Base-by-base conservation (phyloP, 1,139 yeast species). In the Geotrichum phurueaensis region DNA sequence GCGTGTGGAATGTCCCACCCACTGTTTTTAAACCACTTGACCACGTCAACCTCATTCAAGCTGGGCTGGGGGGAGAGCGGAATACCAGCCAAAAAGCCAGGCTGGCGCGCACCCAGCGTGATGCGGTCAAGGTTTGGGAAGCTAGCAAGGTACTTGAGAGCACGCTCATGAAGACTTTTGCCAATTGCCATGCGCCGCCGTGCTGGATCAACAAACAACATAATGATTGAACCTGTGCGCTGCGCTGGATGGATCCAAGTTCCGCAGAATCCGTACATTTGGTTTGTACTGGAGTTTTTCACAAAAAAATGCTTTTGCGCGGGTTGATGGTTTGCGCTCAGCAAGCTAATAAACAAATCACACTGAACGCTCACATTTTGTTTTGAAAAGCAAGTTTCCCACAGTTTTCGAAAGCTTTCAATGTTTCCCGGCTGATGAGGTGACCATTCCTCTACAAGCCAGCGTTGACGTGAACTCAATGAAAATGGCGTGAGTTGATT, bases 381-480 rank as follows among this genome's bases (percentile, higher is more conserved):
- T n/a, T 43, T 59, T 6, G 73, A 72, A 62, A 70, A 71, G 62
- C 73, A 71, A 45, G 62, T 64, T 60, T 70, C 73, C 75, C 74
- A 71, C 57, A 84, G 71, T 29, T 76, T 75, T 22, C 78, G 74
- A 50, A 84, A 73, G 27, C 83, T 79, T 12, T 77, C 70, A 77
- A 83, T 78, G 67, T 84, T 88, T 52, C 87, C 74, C 18, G 18
- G 18, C 43, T 36, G 18, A 2, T 22, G 27, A 51, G 80, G 68
- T 62, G 81, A 79, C 68, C 83, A 81, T 63, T 79, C 83, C 66
- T 84, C 89, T 22, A 84, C 88, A 53, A 84, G 75, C 89, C 89
- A 84, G 63, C 84, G 75, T 62, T 76, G 66, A 12, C 54, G 53
- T 31, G 62, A 66, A 23, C 67, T 69, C 52, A 81, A 69, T 56